phyloP scores from a whole-genome alignment of 2,329 filamentous ascomycete genomes.

The Alternaria sp. region DNA sequence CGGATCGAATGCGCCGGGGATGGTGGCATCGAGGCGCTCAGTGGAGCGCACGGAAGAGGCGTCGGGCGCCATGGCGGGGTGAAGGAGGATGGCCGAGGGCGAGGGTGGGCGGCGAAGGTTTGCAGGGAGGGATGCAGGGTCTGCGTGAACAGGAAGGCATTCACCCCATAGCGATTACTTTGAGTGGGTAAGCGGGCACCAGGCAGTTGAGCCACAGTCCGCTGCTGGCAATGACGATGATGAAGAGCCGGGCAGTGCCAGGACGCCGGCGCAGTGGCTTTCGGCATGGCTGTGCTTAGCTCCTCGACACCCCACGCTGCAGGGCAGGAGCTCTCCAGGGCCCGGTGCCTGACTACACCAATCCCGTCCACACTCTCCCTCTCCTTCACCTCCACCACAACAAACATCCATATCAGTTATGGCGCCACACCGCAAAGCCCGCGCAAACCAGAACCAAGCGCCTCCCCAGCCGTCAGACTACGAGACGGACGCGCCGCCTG shows the following conservation, averaged over 20 bases:
- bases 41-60: constrained; percentile 32
- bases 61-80: constrained; percentile 37
- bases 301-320: background rate
- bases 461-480: constrained; percentile 60
- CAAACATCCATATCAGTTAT: constrained; percentile 20
- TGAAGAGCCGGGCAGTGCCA: constrained; percentile 2
- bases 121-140: background rate
- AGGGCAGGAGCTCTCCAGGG: background rate
- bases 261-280: no score
- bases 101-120: background rate
- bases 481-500: constrained; percentile 56
- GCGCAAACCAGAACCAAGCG: constrained; percentile 35
- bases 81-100: background rate
- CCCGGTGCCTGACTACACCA: background rate
- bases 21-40: constrained; percentile 50
- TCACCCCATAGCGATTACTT: constrained; percentile 13
- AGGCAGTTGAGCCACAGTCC: constrained; percentile 19
- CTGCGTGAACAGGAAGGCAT: background rate
- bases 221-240: constrained; percentile 16
- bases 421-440: constrained; percentile 40
- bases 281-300: constrained; percentile 10
- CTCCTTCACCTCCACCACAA: background rate
- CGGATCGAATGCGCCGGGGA: constrained; percentile 57
- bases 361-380: background rate
- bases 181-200: constrained; percentile 15